These are phyloP conservation scores for Ogataea ganodermae DNA, from an alignment of 805 yeast species.

Conservation along the genomic window DNA sequence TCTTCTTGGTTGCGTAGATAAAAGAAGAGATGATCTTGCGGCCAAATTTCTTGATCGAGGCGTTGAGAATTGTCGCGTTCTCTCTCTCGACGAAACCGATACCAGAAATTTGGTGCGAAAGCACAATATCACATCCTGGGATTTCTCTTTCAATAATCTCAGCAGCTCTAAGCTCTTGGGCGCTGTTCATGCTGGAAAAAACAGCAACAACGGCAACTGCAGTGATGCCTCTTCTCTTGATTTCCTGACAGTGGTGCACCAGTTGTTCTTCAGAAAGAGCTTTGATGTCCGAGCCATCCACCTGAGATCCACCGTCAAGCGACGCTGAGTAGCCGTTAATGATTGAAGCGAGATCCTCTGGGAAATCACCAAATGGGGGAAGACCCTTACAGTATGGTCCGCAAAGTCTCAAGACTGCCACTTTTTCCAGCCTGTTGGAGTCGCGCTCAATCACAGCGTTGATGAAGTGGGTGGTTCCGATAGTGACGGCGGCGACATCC, in stretches of 20 bases:
- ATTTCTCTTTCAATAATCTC: conserved; percentile 35
- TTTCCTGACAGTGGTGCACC: conserved; percentile 22
- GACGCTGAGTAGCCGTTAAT: conserved; percentile 37
- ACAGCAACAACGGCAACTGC: conserved; percentile 43
- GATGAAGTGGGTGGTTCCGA: conserved; percentile 52
- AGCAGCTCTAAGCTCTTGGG: conserved; percentile 39
- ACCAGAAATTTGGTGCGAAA: conserved; percentile 43
- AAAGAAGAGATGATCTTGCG: conserved; percentile 41
- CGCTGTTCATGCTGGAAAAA: conserved; percentile 39
- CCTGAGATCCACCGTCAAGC: conserved; percentile 42
- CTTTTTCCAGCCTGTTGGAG: conserved; percentile 39
- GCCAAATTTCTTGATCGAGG: conserved; percentile 45
- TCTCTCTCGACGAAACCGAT: conserved; percentile 47
- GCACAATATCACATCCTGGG: conserved; percentile 37
- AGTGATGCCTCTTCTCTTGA: conserved; percentile 35
- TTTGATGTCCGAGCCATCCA: conserved; percentile 40
- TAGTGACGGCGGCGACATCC: conserved; percentile 41
- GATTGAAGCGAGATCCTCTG: conserved; percentile 37
- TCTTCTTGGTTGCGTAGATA: conserved; percentile 34
- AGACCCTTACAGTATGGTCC: conserved; percentile 42
- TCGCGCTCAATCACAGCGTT: conserved; percentile 50
- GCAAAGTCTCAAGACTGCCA: conserved; percentile 45
- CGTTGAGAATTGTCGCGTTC: conserved; percentile 47
- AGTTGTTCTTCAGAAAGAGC: conserved; percentile 32
- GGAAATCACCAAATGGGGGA: conserved; percentile 47